A percentile compares a stretch with the other conserved stretches of the same genome.
phyloP scores from a whole-genome alignment of 148 eudicot species.

The Camellia sinensis region DNA sequence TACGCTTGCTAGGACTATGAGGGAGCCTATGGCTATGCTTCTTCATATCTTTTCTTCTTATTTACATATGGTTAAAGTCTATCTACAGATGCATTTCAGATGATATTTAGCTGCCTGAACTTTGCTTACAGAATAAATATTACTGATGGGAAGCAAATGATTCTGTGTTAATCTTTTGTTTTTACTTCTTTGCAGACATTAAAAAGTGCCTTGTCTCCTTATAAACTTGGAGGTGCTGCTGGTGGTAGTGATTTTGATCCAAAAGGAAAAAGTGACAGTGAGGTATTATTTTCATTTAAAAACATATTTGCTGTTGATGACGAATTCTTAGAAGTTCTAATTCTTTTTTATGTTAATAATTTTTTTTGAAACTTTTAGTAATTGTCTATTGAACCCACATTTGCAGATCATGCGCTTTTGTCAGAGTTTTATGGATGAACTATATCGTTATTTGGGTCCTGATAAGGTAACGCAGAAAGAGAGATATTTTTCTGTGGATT shows the following conservation, averaged over 20 bases:
- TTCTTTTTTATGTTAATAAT: background rate
- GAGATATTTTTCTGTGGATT: background rate
- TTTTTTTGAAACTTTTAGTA: background rate
- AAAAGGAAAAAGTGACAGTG: slow-evolving; percentile 87
- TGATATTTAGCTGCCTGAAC: background rate
- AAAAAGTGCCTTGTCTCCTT: slow-evolving; percentile 91
- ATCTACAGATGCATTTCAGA: background rate
- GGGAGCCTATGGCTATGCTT: background rate
- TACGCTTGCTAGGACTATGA: background rate
- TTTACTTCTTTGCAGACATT: slow-evolving; percentile 53
- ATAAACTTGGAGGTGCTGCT: slow-evolving; percentile 96
- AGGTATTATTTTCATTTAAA: slow-evolving; percentile 48
- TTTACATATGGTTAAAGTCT: background rate
- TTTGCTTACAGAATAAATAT: background rate
- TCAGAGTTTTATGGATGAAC: slow-evolving; percentile 93
- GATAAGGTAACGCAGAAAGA: slow-evolving; percentile 66
- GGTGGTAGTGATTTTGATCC: slow-evolving; percentile 99
- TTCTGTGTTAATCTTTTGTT: slow-evolving; percentile 6
- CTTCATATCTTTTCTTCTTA: background rate
- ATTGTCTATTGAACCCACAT: slow-evolving; percentile 6
- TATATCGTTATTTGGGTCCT: slow-evolving; percentile 87
- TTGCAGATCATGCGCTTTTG: slow-evolving; percentile 91
- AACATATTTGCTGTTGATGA: slow-evolving; percentile 2
- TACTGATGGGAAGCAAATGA: background rate
- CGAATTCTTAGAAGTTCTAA: background rate